Percentiles rank a stretch among this genome's conserved stretches.
Conservation (phyloP, 495 filamentous ascomycete genomes). For the Monascus purpureus region DNA sequence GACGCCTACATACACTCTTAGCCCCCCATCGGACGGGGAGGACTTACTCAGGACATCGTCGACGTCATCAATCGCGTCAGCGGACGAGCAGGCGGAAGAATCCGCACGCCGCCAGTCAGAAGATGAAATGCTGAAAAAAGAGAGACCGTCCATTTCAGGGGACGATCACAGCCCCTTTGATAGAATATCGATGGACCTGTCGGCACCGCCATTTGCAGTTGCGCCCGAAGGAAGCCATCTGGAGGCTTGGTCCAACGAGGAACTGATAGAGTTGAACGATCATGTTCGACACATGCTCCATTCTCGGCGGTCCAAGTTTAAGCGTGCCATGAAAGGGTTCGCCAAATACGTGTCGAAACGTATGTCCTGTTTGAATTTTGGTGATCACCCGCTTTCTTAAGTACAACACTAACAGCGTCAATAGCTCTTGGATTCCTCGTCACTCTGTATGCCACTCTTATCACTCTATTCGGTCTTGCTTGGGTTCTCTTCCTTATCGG, state of each 20-base stretch:
- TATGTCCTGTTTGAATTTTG: constrained; percentile 20
- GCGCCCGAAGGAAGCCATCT: constrained; percentile 41
- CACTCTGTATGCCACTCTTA: constrained; percentile 64
- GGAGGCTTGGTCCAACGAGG: constrained; percentile 53
- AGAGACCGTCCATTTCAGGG: constrained; percentile 14
- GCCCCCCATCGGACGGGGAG: constrained; percentile 6
- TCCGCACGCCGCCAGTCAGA: constrained; percentile 11
- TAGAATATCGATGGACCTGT: constrained; percentile 28
- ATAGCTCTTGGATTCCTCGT: constrained; percentile 58
- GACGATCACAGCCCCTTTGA: too few species aligned
- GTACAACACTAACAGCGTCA: too few species aligned
- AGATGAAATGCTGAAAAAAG: not conserved
- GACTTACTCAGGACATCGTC: too few species aligned
- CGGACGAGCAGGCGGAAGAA: constrained; percentile 12
- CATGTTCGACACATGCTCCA: constrained; percentile 73
- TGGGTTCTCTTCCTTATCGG: constrained; percentile 78
- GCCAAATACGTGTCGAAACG: constrained; percentile 56
- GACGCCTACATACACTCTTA: constrained; percentile 59
- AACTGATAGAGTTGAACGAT: constrained; percentile 61
- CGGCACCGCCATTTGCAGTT: constrained; percentile 33
- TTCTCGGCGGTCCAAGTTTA: constrained; percentile 61
- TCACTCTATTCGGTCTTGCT: constrained; percentile 66
- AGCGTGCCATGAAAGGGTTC: constrained; percentile 60
- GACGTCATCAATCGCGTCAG: constrained; percentile 17
- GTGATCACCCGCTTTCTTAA: not conserved